Evolutionary conservation across 352 stramenopile species (phyloP).

Genomic region (Phytopythium vexans): DNA sequence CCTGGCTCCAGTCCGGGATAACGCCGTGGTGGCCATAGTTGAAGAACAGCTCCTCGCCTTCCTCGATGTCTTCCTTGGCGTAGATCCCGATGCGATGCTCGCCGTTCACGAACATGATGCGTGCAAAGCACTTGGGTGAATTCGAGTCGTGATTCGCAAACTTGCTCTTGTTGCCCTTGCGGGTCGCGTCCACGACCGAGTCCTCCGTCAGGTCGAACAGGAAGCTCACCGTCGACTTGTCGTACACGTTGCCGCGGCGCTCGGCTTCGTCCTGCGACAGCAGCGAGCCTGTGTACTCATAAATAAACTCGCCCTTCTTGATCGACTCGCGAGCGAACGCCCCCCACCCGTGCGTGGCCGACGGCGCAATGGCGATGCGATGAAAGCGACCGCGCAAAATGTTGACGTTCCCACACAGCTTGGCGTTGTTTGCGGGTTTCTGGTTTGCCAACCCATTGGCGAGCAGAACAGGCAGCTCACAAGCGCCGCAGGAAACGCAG

Average conservation of each 20-base stretch:
- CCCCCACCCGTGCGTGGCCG: conserved; percentile 72
- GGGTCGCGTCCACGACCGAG: conserved; percentile 90
- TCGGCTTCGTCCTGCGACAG: conserved; percentile 88
- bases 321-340: conserved; percentile 59
- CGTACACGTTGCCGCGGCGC: conserved; percentile 86
- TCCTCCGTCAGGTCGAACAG: conserved; percentile 95
- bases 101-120: conserved; percentile 90
- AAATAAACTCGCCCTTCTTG: conserved; percentile 67
- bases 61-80: conserved; percentile 83
- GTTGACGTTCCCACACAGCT: conserved; percentile 71
- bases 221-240: conserved; percentile 89
- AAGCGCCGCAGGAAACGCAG: conserved; percentile 61
- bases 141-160: conserved; percentile 89
- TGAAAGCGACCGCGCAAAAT: conserved; percentile 54
- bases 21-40: conserved; percentile 82
- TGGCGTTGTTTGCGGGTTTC: conserved; percentile 27
- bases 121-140: conserved; percentile 80
- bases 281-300: conserved; percentile 90
- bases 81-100: conserved; percentile 94
- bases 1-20: conserved; percentile 77
- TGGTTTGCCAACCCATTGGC: conserved; percentile 23
- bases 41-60: conserved; percentile 86
- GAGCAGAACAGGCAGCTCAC: conserved; percentile 54
- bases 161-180: conserved; percentile 95
- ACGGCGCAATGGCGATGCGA: conserved; percentile 49